These are phyloP conservation scores for Circinella umbellata DNA, from an alignment of 371 early-diverging fungal species.

Conservation along the genomic window DNA sequence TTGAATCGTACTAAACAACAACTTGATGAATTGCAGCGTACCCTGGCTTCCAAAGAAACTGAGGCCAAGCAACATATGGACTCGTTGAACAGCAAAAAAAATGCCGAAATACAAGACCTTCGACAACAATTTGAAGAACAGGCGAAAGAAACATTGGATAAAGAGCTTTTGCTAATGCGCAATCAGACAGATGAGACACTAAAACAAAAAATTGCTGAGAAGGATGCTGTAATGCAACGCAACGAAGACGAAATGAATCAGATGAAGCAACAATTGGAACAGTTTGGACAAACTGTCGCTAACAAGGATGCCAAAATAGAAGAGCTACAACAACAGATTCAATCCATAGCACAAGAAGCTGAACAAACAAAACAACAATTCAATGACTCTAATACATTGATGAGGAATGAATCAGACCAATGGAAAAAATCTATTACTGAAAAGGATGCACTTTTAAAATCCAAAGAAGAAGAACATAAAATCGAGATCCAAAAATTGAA, in stretches of 20 bases:
- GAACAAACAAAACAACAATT: neutral
- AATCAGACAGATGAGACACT: neutral
- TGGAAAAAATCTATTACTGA: neutral
- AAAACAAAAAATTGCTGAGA: neutral
- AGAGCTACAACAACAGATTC: neutral
- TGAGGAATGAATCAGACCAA: neutral
- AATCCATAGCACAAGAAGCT: neutral
- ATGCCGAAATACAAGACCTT: neutral
- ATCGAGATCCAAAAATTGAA: neutral
- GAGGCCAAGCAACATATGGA: slow-evolving; percentile 2
- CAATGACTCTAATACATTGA: neutral
- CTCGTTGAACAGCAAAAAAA: neutral
- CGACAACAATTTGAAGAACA: neutral
- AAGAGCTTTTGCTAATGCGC: neutral
- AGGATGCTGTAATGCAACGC: neutral
- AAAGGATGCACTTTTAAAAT: neutral
- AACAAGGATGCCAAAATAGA: neutral
- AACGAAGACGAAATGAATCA: neutral
- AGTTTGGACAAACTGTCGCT: neutral
- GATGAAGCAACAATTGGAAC: neutral
- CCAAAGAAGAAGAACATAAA: neutral
- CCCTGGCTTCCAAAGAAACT: neutral
- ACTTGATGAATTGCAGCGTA: neutral
- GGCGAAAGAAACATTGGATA: neutral
- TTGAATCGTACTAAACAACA: neutral